Percentiles rank a stretch among this genome's conserved stretches.
Evolutionary conservation across 805 yeast genomes (phyloP).

Genomic region (Starmerella sp.): DNA sequence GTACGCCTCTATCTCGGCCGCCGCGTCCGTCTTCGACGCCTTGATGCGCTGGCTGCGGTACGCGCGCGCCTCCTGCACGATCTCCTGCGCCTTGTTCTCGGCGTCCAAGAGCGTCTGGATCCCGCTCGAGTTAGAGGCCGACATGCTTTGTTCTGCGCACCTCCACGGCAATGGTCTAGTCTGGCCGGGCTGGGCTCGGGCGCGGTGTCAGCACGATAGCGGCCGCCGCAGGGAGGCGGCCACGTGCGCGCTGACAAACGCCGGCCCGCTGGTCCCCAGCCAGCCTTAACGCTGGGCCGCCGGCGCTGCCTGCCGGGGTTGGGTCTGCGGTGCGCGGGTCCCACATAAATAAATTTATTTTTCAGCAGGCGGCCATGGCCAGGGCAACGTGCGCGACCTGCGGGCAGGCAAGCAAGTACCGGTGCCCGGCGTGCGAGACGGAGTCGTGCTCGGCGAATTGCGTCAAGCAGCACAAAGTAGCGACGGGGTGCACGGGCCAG

Average conservation of each 20-base stretch:
- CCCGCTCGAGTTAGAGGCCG: slow-evolving; percentile 42
- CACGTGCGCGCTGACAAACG: no score
- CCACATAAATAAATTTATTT: not conserved
- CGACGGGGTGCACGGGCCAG: slow-evolving; percentile 53
- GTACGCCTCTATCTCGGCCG: slow-evolving; percentile 76
- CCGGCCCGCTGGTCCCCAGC: no score
- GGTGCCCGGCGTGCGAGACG: slow-evolving; percentile 65
- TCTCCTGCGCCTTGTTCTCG: slow-evolving; percentile 94
- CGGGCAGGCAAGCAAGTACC: slow-evolving; percentile 42
- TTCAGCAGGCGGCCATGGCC: not conserved
- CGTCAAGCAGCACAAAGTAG: slow-evolving; percentile 56
- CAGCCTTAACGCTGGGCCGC: no score
- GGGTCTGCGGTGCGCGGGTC: not conserved
- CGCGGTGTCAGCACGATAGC: no score
- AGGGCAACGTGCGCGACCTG: slow-evolving; percentile 8
- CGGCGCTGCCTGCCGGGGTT: not conserved
- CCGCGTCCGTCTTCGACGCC: slow-evolving; percentile 91
- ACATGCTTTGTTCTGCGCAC: slow-evolving; percentile 21
- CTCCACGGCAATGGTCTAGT: not conserved
- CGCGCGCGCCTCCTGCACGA: slow-evolving; percentile 78
- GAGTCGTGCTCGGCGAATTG: slow-evolving; percentile 63
- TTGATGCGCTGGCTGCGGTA: slow-evolving; percentile 66
- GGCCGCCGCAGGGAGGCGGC: no score
- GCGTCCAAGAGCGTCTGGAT: slow-evolving; percentile 69
- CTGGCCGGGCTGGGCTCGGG: no score